These are phyloP conservation scores for Podospora conica DNA, from an alignment of 495 filamentous ascomycete genomes.

Conservation along the genomic window DNA sequence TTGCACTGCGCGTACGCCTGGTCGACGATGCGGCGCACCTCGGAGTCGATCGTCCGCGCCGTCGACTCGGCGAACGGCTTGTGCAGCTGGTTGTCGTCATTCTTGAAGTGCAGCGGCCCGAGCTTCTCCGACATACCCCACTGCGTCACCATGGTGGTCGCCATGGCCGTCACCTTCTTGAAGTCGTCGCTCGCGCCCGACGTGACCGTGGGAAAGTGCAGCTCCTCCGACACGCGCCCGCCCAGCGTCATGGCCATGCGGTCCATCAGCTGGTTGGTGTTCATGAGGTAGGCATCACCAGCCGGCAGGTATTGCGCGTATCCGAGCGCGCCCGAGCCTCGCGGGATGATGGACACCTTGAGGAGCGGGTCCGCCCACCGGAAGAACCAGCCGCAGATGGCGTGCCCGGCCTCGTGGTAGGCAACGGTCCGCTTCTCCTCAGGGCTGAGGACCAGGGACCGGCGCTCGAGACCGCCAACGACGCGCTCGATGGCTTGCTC, in stretches of 20 bases:
- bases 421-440: constrained; percentile 92
- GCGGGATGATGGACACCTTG: constrained; percentile 97
- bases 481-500: constrained; percentile 97
- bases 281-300: constrained; percentile 90
- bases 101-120: constrained; percentile 83
- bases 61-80: constrained; percentile 97
- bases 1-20: constrained; percentile 88
- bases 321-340: constrained; percentile 85
- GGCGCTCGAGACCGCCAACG: constrained; percentile 92
- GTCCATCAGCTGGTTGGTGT: constrained; percentile 92
- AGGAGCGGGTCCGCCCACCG: constrained; percentile 92
- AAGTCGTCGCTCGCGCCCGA: constrained; percentile 94
- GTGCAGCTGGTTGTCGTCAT: constrained; percentile 67
- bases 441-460: constrained; percentile 84
- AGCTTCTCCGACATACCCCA: constrained; percentile 96
- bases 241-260: constrained; percentile 99
- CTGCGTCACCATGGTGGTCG: constrained; percentile 92
- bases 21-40: constrained; percentile 84
- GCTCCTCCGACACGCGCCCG: constrained; percentile 87
- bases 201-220: constrained; percentile 94
- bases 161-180: constrained; percentile 96
- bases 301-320: constrained; percentile 96
- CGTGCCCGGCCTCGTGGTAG: constrained; percentile 97
- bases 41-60: constrained; percentile 79
- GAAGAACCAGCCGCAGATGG: constrained; percentile 98